These are phyloP conservation scores for Collybiopsis luxurians DNA, from an alignment of 768 basidiomycete genomes.

Conservation along the genomic window DNA sequence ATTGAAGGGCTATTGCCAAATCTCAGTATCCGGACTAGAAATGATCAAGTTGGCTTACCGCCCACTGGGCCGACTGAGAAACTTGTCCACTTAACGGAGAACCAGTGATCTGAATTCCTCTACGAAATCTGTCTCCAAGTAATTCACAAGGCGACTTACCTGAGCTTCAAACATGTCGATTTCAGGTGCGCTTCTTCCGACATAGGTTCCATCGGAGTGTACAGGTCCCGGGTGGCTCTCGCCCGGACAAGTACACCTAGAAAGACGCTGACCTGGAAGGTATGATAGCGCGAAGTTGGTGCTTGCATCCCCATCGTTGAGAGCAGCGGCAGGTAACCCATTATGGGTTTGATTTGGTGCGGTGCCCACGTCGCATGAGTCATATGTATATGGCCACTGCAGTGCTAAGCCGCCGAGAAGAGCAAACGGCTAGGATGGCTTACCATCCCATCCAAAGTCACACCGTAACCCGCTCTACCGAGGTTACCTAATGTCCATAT, in stretches of 20 bases:
- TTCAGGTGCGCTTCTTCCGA: slow-evolving; percentile 83
- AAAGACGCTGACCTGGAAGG: slow-evolving; percentile 78
- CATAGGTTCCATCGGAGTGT: slow-evolving; percentile 69
- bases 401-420: slow-evolving; percentile 5
- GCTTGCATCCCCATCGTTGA: slow-evolving; percentile 54
- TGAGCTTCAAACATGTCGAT: slow-evolving; percentile 91
- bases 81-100: slow-evolving; percentile 53
- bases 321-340: slow-evolving; percentile 62
- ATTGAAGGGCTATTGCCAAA: slow-evolving; percentile 66
- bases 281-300: slow-evolving; percentile 53
- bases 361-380: slow-evolving; percentile 82
- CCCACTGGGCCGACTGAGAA: slow-evolving; percentile 85
- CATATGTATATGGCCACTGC: slow-evolving; percentile 84
- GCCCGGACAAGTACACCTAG: slow-evolving; percentile 81
- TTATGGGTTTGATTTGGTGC: slow-evolving; percentile 77
- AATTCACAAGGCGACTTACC: too few relatives aligned
- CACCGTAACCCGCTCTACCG: slow-evolving; percentile 84
- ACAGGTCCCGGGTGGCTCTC: slow-evolving; percentile 85
- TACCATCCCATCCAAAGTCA: slow-evolving; percentile 77
- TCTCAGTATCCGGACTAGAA: not conserved
- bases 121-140: too few relatives aligned
- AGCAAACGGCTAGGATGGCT: slow-evolving; percentile 22
- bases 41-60: slow-evolving; percentile 39
- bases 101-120: too few relatives aligned
- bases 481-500: slow-evolving; percentile 62